Base-by-base conservation (phyloP, 1,139 yeast genomes). In the Taphrina flavorubra region DNA sequence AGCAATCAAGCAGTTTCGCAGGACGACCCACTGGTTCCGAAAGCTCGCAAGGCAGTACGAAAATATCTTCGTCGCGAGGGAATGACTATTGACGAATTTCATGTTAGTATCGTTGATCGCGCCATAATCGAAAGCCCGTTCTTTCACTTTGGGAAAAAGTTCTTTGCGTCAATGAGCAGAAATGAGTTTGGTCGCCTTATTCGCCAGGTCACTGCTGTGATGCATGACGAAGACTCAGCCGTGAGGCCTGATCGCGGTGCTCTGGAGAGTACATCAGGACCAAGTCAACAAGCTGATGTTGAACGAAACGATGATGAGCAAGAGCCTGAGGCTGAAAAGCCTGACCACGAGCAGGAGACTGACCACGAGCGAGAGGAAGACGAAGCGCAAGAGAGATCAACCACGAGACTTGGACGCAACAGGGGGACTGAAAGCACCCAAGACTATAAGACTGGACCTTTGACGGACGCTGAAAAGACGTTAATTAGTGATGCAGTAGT, bases 391-490 rank as follows among this genome's bases (percentile, higher is more conserved):
- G 31, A 25, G 31, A 2, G 4, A 25, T 25, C 31, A 25, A 25
- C 4, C 4, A 25, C 31, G 31, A 25, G 31, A 4, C 2, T 25
- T 4, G 31, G 31, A 25, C 4, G 31, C 31, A 25, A 25, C 31
- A 25, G 31, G 4, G 31, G 31, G 31, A 2, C 31, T 25, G n/a
- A n/a, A n/a, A n/a, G n/a, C n/a, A n/a, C n/a, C 4, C 53, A 20
- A 7, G 53, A 49, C 13, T 63, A 63, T 11, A 36, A 8, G n/a
- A 31, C 36, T 1, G 67, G 67, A 13, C 58, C 53, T 7, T 49
- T 63, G n/a, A 31, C 67, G 8, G 55, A 53, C 14, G 56, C 31
- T 5, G 67, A 63, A 31, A 37, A 44, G 20, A 14, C 34, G n/a
- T 31, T 34, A 7, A 44, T 63, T 1, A 10, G 18, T 11, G 61